phyloP scores from a whole-genome alignment of 2,329 filamentous ascomycete species.

The Fusarium gaditjirri region DNA sequence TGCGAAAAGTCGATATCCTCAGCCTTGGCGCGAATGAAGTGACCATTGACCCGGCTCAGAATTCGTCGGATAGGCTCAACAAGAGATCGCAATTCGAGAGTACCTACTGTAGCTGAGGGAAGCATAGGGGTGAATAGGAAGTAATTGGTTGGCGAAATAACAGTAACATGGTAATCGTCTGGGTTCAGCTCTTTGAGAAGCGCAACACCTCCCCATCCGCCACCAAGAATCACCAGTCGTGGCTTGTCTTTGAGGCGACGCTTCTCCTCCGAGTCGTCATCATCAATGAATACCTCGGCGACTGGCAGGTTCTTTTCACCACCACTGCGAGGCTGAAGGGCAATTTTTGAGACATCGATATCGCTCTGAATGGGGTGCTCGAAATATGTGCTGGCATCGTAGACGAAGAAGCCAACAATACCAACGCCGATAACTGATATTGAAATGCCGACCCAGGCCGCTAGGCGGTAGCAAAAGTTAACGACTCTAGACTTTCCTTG shows the following conservation, averaged over 20 bases:
- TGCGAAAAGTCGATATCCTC: conserved; percentile 92
- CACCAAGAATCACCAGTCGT: conserved; percentile 89
- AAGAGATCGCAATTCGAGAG: conserved; percentile 87
- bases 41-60: conserved; percentile 78
- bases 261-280: conserved; percentile 81
- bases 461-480: conserved; percentile 74
- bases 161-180: conserved; percentile 94
- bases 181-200: conserved; percentile 89
- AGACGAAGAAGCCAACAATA: conserved; percentile 88
- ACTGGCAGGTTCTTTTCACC: conserved; percentile 97
- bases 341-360: conserved; percentile 84
- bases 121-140: conserved; percentile 99
- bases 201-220: conserved; percentile 94
- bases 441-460: conserved; percentile 74
- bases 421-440: conserved; percentile 75
- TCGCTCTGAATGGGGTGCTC: conserved; percentile 74
- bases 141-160: conserved; percentile 94
- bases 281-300: conserved; percentile 86
- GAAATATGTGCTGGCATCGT: conserved; percentile 91
- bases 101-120: conserved; percentile 95
- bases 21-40: conserved; percentile 89
- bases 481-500: conserved; percentile 59
- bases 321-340: conserved; percentile 81
- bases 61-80: conserved; percentile 94
- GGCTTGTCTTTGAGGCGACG: conserved; percentile 85